These are phyloP conservation scores for Cutaneotrichosporon mucoides DNA, from an alignment of 1,284 basidiomycete genomes.

Conservation along the genomic window DNA sequence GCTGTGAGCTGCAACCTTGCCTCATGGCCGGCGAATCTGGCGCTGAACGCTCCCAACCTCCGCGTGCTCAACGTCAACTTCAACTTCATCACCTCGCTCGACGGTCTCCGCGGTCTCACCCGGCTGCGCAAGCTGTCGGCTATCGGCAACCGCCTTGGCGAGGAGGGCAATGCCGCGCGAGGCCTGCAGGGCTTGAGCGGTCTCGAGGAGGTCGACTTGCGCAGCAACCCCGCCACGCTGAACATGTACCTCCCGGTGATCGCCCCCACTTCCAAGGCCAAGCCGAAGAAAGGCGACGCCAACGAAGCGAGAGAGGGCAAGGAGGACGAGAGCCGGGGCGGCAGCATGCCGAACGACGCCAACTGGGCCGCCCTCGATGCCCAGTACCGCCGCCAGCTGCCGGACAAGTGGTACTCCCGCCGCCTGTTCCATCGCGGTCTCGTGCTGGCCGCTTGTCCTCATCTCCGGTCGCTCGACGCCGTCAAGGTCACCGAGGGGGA, in stretches of 20 bases:
- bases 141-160: slow-evolving; percentile 70
- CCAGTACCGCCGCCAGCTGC: slow-evolving; percentile 80
- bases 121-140: slow-evolving; percentile 75
- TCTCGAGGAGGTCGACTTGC: slow-evolving; percentile 83
- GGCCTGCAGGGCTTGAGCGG: slow-evolving; percentile 65
- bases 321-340: background rate
- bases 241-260: slow-evolving; percentile 82
- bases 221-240: slow-evolving; percentile 93
- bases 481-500: slow-evolving; percentile 73
- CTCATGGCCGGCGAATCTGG: slow-evolving; percentile 65
- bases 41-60: slow-evolving; percentile 72
- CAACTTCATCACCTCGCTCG: slow-evolving; percentile 75
- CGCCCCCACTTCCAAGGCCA: slow-evolving; percentile 52
- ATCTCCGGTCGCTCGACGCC: slow-evolving; percentile 72
- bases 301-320: background rate
- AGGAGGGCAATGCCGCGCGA: slow-evolving; percentile 61
- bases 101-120: slow-evolving; percentile 65
- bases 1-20: slow-evolving; percentile 83
- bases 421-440: slow-evolving; percentile 82
- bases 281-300: background rate
- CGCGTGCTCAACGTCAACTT: slow-evolving; percentile 92
- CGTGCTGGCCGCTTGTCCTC: slow-evolving; percentile 67
- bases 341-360: slow-evolving; percentile 7
- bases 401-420: slow-evolving; percentile 77
- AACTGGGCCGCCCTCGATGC: slow-evolving; percentile 66